Conservation (phyloP, 352 stramenopile species). For the Phytophthora sp. region DNA sequence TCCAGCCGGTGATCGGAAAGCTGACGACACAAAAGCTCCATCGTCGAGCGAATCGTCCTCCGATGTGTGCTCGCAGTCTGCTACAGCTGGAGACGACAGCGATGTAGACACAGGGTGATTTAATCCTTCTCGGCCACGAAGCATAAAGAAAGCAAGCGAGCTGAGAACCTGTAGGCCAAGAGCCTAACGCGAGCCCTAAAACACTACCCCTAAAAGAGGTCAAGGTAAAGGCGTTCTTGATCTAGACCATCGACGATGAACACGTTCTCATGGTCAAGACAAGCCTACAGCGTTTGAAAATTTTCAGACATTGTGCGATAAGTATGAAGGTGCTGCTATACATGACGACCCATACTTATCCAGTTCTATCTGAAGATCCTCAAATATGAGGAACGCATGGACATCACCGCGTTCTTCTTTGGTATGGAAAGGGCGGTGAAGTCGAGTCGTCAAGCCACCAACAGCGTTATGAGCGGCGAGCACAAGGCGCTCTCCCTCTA, state of each 20-base stretch:
- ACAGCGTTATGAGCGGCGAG: not conserved
- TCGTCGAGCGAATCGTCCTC: constrained; percentile 6
- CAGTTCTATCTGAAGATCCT: constrained; percentile 11
- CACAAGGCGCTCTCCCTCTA: constrained; percentile 1
- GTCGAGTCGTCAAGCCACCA: not conserved
- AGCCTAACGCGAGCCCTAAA: constrained; percentile 1
- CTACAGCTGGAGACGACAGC: not conserved
- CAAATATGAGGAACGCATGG: not conserved
- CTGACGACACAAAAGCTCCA: not conserved
- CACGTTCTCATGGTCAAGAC: constrained; percentile 18
- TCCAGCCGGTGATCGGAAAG: not conserved
- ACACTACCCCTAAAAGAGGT: constrained; percentile 5
- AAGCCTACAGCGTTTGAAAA: constrained; percentile 16
- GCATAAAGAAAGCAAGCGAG: constrained; percentile 16
- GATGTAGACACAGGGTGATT: not conserved
- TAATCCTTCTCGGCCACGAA: constrained; percentile 1
- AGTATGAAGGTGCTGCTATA: constrained; percentile 5
- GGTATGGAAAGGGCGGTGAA: not conserved
- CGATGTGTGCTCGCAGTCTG: not conserved
- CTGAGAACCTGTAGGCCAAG: constrained; percentile 15
- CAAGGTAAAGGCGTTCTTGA: constrained; percentile 8
- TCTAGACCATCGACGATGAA: constrained; percentile 14
- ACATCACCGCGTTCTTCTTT: not conserved
- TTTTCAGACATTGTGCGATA: constrained; percentile 6
- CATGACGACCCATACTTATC: constrained; percentile 23